Evolutionary conservation across 2,329 filamentous ascomycete species (phyloP), one percentile per base, ranked within the genome.

Genomic region (Arthrobotrys sinensis): DNA sequence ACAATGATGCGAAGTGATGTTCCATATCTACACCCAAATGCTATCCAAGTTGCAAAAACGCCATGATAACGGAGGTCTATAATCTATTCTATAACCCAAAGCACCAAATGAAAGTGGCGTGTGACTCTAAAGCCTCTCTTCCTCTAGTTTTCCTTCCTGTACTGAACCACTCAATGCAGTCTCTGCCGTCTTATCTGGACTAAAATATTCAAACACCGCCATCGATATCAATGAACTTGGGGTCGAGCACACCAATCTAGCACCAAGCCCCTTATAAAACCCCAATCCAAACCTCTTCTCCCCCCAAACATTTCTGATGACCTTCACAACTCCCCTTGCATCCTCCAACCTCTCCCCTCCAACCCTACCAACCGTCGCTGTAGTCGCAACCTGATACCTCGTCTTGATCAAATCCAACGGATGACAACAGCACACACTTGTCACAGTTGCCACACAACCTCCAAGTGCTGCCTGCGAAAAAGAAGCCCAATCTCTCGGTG

Each of bases 201-300:
- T 72, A n/a, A 79, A 73, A 48, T 79, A 79, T 53, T 79, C 76
- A 69, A 79, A 79, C 43, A 79, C 76, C 12, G 68, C 76, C 76
- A 79, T 79, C 5, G 76, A 73, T 19, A 79, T 79, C 11, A 79
- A 43, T 24, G 76, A 73, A 63, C 76, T 79, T 1, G 76, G 76
- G n/a, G 69, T 73, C 55, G 76, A 67, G 52, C 48, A 79, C 6
- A 68, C 11, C 63, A 79, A 64, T 28, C 76, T 72, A 2, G 76
- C 32, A 5, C 76, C 68, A n/a, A 79, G 38, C 3, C 76, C 76
- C 19, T 73, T 73, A 64, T 79, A 79, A 38, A 79, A 72, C 64
- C 76, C 76, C 24, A 69, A 64, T 16, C 67, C 76, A 12, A 67
- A 73, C 32, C 24, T 73, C 38, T 36, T 63, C 46, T 72, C 76